These are phyloP conservation scores for Eutypa lata DNA, from an alignment of 2,329 filamentous ascomycete species.

Conservation along the genomic window DNA sequence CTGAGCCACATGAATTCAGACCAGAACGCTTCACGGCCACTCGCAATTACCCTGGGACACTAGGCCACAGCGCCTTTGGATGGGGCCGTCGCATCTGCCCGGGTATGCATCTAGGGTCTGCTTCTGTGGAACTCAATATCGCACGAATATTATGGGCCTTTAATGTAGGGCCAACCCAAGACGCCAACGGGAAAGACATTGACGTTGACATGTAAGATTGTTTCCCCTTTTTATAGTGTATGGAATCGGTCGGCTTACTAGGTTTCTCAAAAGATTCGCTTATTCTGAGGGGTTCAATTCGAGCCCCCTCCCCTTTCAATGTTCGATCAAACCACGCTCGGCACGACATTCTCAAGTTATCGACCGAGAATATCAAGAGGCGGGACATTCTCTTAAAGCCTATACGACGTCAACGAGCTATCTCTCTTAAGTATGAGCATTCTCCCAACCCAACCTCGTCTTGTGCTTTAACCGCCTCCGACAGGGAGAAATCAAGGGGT, in stretches of 20 bases:
- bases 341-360: constrained; percentile 28
- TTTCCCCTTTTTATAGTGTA: background rate
- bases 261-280: constrained; percentile 30
- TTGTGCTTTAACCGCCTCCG: too few relatives aligned
- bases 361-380: constrained; percentile 25
- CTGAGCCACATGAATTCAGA: constrained; percentile 35
- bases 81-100: constrained; percentile 40
- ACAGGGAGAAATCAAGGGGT: too few relatives aligned
- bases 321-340: constrained; percentile 35
- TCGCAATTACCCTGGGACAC: constrained; percentile 31
- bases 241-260: background rate
- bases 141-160: constrained; percentile 54
- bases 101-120: constrained; percentile 48
- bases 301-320: constrained; percentile 37
- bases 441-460: too few relatives aligned
- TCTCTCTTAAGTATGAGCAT: constrained; percentile 12
- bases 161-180: constrained; percentile 30
- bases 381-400: constrained; percentile 20
- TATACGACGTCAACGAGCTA: constrained; percentile 22
- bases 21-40: constrained; percentile 15
- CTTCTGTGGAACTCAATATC: constrained; percentile 44
- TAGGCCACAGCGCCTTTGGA: constrained; percentile 38
- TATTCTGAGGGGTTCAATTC: constrained; percentile 43
- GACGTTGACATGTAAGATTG: constrained; percentile 37
- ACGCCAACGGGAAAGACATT: constrained; percentile 26